phyloP scores from a whole-genome alignment of 176 grass and related monocot genomes.

The Paspalum notatum region DNA sequence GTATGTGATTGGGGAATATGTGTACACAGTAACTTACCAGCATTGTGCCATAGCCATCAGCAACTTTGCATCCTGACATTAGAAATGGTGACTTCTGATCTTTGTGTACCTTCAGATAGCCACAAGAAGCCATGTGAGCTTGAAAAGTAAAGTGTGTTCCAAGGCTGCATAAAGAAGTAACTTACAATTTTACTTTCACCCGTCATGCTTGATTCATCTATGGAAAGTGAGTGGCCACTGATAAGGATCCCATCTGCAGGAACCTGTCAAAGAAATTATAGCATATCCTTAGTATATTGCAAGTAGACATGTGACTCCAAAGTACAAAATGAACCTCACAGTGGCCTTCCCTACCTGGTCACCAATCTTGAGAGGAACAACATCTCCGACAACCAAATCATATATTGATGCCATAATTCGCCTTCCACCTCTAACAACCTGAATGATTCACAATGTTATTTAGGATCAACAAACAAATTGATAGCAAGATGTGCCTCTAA shows the following conservation, averaged over 20 bases:
- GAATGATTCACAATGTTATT: constrained; percentile 28
- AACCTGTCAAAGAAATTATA: constrained; percentile 60
- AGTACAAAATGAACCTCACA: constrained; percentile 21
- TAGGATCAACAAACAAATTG: background rate
- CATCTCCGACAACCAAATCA: constrained; percentile 88
- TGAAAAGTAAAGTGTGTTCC: constrained; percentile 12
- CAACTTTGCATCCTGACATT: constrained; percentile 98
- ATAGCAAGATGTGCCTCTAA: background rate
- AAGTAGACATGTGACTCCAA: constrained; percentile 1
- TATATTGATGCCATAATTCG: constrained; percentile 83
- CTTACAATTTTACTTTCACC: constrained; percentile 97
- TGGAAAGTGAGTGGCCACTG: constrained; percentile 87
- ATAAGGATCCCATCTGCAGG: constrained; percentile 90
- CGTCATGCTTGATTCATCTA: constrained; percentile 98
- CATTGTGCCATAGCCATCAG: constrained; percentile 92
- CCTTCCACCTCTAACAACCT: constrained; percentile 85
- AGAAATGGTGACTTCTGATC: constrained; percentile 85
- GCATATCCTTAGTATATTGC: constrained; percentile 1
- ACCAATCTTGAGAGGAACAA: constrained; percentile 92
- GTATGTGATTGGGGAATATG: background rate
- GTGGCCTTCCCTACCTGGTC: constrained; percentile 69
- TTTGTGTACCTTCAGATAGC: constrained; percentile 68
- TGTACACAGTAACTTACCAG: constrained; percentile 58
- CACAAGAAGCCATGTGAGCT: constrained; percentile 25
- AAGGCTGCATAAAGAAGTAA: constrained; percentile 11